A percentile compares a stretch with the other conserved stretches of the same genome.
Evolutionary conservation across 2,329 filamentous ascomycete genomes (phyloP).

Genomic region (Xylariaceae sp.): DNA sequence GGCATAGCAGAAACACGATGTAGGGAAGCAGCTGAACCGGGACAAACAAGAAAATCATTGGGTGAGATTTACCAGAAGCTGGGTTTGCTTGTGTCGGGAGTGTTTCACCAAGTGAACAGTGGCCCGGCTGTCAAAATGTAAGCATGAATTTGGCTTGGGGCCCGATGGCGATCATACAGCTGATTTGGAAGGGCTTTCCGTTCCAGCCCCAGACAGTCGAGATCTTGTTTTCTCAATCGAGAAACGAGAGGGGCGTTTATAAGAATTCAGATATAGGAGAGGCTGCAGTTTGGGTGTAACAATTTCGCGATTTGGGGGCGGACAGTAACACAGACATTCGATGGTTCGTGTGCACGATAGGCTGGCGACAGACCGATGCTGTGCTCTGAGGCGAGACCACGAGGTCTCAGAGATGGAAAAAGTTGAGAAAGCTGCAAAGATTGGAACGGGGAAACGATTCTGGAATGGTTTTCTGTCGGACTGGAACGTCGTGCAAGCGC

Average conservation of each 20-base stretch:
- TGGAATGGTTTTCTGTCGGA: no score
- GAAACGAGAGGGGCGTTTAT: neutral
- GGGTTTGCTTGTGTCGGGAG: constrained; percentile 20
- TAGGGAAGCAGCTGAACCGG: constrained; percentile 5
- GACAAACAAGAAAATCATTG: constrained; percentile 7
- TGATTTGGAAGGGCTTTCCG: neutral
- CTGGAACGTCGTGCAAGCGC: no score
- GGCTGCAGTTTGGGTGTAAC: constrained; percentile 3
- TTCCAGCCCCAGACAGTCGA: neutral
- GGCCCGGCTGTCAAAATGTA: constrained; percentile 12
- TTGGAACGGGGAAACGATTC: neutral
- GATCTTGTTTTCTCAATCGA: neutral
- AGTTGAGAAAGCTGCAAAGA: neutral
- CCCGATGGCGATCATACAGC: constrained; percentile 21
- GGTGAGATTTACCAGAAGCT: constrained; percentile 13
- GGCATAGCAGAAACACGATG: neutral
- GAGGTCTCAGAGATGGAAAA: neutral
- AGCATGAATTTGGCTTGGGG: constrained; percentile 16
- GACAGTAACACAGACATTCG: constrained; percentile 12
- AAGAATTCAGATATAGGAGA: neutral
- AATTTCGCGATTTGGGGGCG: neutral
- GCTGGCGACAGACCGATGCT: constrained; percentile 22
- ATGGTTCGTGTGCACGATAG: constrained; percentile 26
- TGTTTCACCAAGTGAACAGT: constrained; percentile 23
- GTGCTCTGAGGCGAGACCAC: constrained; percentile 14